Evolutionary conservation across 148 eudicot species (phyloP).

Genomic region (Vaccinium vitisidaea): DNA sequence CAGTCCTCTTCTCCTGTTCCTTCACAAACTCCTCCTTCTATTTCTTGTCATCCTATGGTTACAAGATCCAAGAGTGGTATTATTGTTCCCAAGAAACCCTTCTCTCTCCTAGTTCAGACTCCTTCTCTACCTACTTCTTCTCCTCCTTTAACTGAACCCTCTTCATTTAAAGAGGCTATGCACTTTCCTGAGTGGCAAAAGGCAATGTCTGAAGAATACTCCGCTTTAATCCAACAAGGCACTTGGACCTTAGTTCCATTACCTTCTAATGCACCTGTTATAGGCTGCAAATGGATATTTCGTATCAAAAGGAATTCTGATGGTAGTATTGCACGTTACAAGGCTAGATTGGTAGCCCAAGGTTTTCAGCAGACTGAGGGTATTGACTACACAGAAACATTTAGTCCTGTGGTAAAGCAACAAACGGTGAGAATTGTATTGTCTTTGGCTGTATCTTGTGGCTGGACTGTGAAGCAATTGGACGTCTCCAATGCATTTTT

Average conservation of each 20-base stretch:
- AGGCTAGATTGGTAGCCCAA: background rate
- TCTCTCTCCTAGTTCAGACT: background rate
- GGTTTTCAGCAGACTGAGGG: too few species aligned
- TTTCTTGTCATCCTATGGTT: background rate
- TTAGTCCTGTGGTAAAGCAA: too few species aligned
- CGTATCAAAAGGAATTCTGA: background rate
- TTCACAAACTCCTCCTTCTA: background rate
- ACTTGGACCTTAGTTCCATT: background rate
- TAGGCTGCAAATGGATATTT: background rate
- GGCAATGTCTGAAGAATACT: background rate
- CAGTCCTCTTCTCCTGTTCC: background rate
- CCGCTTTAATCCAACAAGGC: background rate
- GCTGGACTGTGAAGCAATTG: background rate
- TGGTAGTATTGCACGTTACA: background rate
- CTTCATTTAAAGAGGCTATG: background rate
- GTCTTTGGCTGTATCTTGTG: background rate
- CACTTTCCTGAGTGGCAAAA: background rate
- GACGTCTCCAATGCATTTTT: background rate
- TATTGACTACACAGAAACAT: too few species aligned
- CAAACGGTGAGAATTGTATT: too few species aligned
- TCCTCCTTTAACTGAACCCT: background rate
- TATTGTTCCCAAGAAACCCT: too few species aligned
- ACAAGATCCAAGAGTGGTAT: background rate
- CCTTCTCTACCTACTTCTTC: too few species aligned
- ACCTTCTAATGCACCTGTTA: background rate